These are phyloP conservation scores for Fusarium pseudoanthophilum DNA, from an alignment of 2,329 filamentous ascomycete species.

Conservation along the genomic window DNA sequence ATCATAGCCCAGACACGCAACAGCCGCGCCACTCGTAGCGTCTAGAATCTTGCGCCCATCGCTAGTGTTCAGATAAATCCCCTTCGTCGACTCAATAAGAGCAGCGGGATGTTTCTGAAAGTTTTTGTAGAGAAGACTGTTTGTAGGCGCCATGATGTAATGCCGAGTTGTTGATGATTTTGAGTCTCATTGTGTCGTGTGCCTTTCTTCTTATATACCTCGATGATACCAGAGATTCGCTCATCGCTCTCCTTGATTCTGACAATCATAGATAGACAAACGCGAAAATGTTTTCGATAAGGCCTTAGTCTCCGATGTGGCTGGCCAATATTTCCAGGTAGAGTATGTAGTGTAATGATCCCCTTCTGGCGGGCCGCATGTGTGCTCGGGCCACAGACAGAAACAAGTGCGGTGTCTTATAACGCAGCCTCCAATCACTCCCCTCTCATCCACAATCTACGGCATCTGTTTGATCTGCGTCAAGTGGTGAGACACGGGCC, in stretches of 20 bases:
- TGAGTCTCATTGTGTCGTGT: not conserved
- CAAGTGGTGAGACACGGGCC: not conserved
- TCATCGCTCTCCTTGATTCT: not conserved
- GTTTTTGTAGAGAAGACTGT: conserved; percentile 42
- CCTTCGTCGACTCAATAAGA: conserved; percentile 29
- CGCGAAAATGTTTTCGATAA: not conserved
- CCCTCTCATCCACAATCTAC: not conserved
- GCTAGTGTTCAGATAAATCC: conserved; percentile 35
- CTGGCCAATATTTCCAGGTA: not conserved
- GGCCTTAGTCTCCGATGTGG: not conserved
- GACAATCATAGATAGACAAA: not conserved
- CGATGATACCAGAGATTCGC: not conserved
- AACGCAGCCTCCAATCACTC: not conserved
- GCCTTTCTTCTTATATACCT: conserved; percentile 15
- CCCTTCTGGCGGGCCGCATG: not conserved
- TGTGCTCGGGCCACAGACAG: not conserved
- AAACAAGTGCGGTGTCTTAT: conserved; percentile 1
- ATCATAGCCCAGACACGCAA: conserved; percentile 38
- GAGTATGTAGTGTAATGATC: conserved; percentile 4
- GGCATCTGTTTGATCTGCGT: not conserved
- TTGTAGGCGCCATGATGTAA: conserved; percentile 29
- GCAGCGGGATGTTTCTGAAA: conserved; percentile 39
- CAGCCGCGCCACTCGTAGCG: conserved; percentile 40
- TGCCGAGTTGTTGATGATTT: not conserved
- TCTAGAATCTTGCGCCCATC: conserved; percentile 40